These are phyloP conservation scores for Mycosphaerella sp. DNA, from an alignment of 2,329 filamentous ascomycete species.

Conservation along the genomic window DNA sequence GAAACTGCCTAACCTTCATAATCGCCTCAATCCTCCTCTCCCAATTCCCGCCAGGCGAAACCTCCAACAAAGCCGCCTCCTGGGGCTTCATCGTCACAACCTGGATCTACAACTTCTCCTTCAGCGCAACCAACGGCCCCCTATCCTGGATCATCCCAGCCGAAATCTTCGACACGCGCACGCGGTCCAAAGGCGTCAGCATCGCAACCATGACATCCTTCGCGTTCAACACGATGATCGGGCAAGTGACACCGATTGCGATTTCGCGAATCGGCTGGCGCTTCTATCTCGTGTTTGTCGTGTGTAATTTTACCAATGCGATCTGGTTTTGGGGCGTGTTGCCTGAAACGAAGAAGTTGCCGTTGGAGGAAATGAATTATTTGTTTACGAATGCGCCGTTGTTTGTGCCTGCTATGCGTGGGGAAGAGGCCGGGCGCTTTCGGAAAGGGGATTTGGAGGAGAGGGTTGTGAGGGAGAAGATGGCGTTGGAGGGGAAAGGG, in stretches of 20 bases:
- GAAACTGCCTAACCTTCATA: conserved; percentile 67
- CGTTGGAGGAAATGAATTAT: conserved; percentile 63
- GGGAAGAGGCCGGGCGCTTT: conserved; percentile 36
- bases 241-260: conserved; percentile 59
- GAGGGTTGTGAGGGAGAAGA: too few species aligned
- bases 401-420: conserved; percentile 55
- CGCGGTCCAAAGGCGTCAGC: conserved; percentile 62
- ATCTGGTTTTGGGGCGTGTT: conserved; percentile 58
- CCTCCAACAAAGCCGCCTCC: conserved; percentile 49
- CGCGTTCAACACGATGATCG: conserved; percentile 72
- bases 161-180: conserved; percentile 62
- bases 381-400: conserved; percentile 56
- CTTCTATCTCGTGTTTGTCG: conserved; percentile 58
- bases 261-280: conserved; percentile 50
- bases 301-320: conserved; percentile 64
- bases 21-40: conserved; percentile 55
- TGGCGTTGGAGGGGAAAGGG: too few species aligned
- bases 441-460: too few species aligned
- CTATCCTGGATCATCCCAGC: conserved; percentile 48
- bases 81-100: conserved; percentile 74
- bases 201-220: conserved; percentile 65
- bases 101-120: conserved; percentile 76
- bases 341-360: conserved; percentile 59
- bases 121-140: conserved; percentile 64
- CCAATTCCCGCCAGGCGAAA: conserved; percentile 54